A percentile compares a stretch with the other conserved stretches of the same genome.
Conservation (phyloP, 306 rosid genomes). For the Prunus kanzakura region DNA sequence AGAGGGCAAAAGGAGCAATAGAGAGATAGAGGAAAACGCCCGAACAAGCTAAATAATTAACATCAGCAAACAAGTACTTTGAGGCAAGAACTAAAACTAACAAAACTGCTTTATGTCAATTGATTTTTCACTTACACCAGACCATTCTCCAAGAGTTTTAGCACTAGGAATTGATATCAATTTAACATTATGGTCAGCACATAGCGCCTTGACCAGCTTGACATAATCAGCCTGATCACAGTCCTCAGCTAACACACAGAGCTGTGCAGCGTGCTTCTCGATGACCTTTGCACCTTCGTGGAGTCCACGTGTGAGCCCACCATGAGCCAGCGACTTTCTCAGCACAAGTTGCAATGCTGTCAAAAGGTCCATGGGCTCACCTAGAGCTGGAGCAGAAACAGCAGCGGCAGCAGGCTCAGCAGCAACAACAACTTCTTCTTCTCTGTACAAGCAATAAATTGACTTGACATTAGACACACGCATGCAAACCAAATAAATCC, state of each 20-base stretch:
- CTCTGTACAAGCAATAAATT: conserved; percentile 16
- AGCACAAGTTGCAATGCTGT: conserved; percentile 71
- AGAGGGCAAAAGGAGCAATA: neutral
- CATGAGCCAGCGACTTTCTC: conserved; percentile 74
- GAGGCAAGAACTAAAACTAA: neutral
- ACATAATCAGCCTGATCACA: conserved; percentile 77
- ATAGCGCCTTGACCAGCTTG: conserved; percentile 68
- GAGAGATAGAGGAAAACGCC: neutral
- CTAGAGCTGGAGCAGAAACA: conserved; percentile 21
- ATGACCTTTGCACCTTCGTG: conserved; percentile 74
- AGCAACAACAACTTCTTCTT: conserved; percentile 29
- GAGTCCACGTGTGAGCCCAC: conserved; percentile 75
- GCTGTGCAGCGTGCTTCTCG: conserved; percentile 70
- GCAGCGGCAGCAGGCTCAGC: conserved; percentile 22
- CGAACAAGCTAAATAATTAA: neutral
- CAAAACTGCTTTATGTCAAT: neutral
- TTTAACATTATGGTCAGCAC: conserved; percentile 71
- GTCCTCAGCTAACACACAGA: conserved; percentile 73
- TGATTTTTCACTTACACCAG: conserved; percentile 58
- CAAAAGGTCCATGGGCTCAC: conserved; percentile 43
- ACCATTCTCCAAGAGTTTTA: conserved; percentile 86
- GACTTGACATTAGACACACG: neutral
- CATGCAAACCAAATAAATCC: neutral
- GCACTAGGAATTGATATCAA: conserved; percentile 62
- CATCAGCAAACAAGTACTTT: neutral